phyloP scores from a whole-genome alignment of 352 stramenopile species.

The Saprolegnia diclina region DNA sequence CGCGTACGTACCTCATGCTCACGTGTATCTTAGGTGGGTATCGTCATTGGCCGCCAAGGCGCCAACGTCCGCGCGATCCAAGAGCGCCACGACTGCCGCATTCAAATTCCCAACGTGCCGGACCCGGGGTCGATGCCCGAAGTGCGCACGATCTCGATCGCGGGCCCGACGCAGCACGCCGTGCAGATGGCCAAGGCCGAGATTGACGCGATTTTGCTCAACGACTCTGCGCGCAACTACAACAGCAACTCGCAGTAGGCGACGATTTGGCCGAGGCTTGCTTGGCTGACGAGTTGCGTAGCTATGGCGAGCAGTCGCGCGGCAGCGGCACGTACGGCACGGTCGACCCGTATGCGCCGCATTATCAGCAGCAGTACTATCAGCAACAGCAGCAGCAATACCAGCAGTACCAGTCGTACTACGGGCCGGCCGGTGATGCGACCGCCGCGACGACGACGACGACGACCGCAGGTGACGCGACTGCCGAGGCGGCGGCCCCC shows the following conservation, averaged over 20 bases:
- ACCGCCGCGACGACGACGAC: slow-evolving; percentile 21
- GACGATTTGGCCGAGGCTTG: no score
- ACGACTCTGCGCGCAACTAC: slow-evolving; percentile 40
- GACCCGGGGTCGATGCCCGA: slow-evolving; percentile 82
- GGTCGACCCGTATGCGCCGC: slow-evolving; percentile 18
- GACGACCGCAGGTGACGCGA: slow-evolving; percentile 2
- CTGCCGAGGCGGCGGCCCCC: slow-evolving; percentile 24
- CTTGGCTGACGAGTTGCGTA: not conserved
- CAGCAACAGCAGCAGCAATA: slow-evolving; percentile 49
- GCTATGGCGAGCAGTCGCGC: slow-evolving; percentile 20
- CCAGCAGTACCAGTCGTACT: slow-evolving; percentile 60
- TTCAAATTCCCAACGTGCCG: slow-evolving; percentile 87
- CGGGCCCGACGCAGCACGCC: slow-evolving; percentile 46
- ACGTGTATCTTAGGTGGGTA: slow-evolving; percentile 47
- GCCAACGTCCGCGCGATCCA: slow-evolving; percentile 89
- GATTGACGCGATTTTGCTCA: slow-evolving; percentile 71
- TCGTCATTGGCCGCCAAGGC: slow-evolving; percentile 89
- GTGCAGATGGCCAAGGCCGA: slow-evolving; percentile 68
- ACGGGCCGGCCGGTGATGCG: slow-evolving; percentile 29
- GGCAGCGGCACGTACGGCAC: slow-evolving; percentile 34
- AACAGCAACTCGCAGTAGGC: slow-evolving; percentile 17
- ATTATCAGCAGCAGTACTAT: slow-evolving; percentile 10
- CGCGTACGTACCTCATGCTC: not conserved
- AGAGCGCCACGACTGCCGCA: slow-evolving; percentile 65
- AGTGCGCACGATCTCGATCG: slow-evolving; percentile 81